Conservation (phyloP, 805 yeast species). For the Zygosaccharomyces siamensis region DNA sequence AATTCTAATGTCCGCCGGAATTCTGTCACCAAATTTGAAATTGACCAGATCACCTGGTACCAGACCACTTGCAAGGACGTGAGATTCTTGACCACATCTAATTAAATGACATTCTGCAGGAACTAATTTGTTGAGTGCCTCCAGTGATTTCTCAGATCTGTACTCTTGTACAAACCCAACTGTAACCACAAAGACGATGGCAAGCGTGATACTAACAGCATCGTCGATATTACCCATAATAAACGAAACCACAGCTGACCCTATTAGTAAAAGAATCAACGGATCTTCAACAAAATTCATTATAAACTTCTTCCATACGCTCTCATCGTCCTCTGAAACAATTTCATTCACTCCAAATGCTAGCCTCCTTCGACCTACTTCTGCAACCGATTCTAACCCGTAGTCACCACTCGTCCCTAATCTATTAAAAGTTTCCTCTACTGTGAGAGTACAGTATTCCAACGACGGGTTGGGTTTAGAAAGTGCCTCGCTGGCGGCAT, state of each 20-base stretch:
- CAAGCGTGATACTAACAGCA: slow-evolving; percentile 88
- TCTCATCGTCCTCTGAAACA: slow-evolving; percentile 68
- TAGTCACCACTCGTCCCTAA: slow-evolving; percentile 53
- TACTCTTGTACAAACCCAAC: slow-evolving; percentile 98
- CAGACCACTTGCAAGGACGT: slow-evolving; percentile 77
- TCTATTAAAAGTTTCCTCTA: slow-evolving; percentile 59
- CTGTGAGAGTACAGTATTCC: slow-evolving; percentile 54
- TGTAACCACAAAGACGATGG: slow-evolving; percentile 86
- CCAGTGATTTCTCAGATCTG: slow-evolving; percentile 88
- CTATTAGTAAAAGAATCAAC: slow-evolving; percentile 78
- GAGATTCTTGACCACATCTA: slow-evolving; percentile 70
- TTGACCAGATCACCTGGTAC: slow-evolving; percentile 96
- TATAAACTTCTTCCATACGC: slow-evolving; percentile 62
- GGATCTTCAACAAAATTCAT: slow-evolving; percentile 87
- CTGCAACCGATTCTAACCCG: slow-evolving; percentile 69
- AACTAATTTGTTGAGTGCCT: slow-evolving; percentile 86
- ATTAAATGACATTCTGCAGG: slow-evolving; percentile 96
- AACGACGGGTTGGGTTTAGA: slow-evolving; percentile 51
- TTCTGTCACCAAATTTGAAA: slow-evolving; percentile 87
- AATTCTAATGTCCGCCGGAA: slow-evolving; percentile 92
- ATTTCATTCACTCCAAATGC: slow-evolving; percentile 82
- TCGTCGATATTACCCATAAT: slow-evolving; percentile 96
- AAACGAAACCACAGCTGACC: slow-evolving; percentile 82
- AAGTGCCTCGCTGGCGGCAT: slow-evolving; percentile 25
- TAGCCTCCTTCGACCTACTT: slow-evolving; percentile 63